A percentile compares a stretch with the other conserved stretches of the same genome.
Conservation (phyloP, 2,329 filamentous ascomycete species). For the Paecilomyces sp. region DNA sequence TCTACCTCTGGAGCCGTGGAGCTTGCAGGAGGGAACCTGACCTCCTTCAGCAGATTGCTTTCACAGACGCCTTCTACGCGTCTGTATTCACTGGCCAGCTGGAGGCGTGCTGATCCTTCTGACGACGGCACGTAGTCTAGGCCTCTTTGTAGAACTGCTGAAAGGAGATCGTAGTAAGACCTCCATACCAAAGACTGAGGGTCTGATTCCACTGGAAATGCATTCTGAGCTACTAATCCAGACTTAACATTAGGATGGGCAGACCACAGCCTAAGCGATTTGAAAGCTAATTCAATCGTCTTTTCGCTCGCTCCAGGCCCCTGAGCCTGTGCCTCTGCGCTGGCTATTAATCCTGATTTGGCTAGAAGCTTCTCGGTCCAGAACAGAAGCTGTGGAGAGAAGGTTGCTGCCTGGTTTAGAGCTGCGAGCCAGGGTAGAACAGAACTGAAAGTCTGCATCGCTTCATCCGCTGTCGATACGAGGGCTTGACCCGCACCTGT, state of each 20-base stretch:
- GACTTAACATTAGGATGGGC: conserved; percentile 28
- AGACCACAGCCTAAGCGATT: conserved; percentile 43
- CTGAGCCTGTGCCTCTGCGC: conserved; percentile 38
- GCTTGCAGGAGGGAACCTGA: conserved; percentile 75
- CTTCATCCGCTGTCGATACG: conserved; percentile 43
- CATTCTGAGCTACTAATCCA: conserved; percentile 9
- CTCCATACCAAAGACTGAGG: conserved; percentile 60
- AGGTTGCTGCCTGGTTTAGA: conserved; percentile 29
- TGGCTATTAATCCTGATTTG: conserved; percentile 64
- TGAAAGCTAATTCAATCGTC: conserved; percentile 33
- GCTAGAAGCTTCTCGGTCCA: conserved; percentile 76
- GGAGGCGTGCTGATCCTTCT: conserved; percentile 44
- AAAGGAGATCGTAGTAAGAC: conserved; percentile 75
- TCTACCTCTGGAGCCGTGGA: conserved; percentile 75
- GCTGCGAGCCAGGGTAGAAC: conserved; percentile 55
- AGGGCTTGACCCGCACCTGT: conserved; percentile 41
- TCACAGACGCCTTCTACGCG: conserved; percentile 75
- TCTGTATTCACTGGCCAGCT: conserved; percentile 70
- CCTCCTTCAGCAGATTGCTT: conserved; percentile 66
- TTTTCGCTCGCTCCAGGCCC: conserved; percentile 14
- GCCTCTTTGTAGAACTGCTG: conserved; percentile 59
- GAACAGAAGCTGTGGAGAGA: conserved; percentile 60
- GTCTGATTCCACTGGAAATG: conserved; percentile 12
- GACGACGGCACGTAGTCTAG: conserved; percentile 28
- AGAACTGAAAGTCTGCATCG: conserved; percentile 59